These are phyloP conservation scores for Galium porrigens DNA, from an alignment of 305 asterid genomes.

Conservation along the genomic window DNA sequence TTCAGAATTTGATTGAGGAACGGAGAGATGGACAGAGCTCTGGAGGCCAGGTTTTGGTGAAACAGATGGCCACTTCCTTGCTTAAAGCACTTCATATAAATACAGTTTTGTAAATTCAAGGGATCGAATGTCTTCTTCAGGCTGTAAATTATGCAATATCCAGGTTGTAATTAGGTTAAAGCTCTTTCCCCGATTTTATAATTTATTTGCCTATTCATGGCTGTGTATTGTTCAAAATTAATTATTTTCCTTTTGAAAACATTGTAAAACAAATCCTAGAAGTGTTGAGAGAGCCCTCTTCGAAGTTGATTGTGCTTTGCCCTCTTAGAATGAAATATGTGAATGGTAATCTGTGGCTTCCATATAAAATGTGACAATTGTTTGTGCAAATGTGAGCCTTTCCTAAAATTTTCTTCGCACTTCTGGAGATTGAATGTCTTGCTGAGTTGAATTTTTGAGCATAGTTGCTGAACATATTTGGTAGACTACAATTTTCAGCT, in stretches of 20 bases:
- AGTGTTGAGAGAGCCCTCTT: not conserved
- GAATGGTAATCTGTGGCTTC: too few relatives aligned
- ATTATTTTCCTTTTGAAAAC: not conserved
- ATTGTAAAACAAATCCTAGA: not conserved
- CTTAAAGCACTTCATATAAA: slow-evolving; percentile 94
- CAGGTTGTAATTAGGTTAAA: slow-evolving; percentile 2
- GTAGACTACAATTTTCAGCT: too few relatives aligned
- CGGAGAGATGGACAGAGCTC: slow-evolving; percentile 94
- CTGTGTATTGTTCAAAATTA: too few relatives aligned
- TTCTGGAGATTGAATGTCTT: too few relatives aligned
- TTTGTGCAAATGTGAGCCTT: too few relatives aligned
- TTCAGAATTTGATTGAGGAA: slow-evolving; percentile 83
- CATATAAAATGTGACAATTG: too few relatives aligned
- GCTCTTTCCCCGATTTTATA: not conserved
- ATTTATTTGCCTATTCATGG: not conserved
- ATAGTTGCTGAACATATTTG: too few relatives aligned
- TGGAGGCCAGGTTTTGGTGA: slow-evolving; percentile 94
- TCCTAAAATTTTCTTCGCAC: too few relatives aligned
- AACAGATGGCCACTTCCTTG: slow-evolving; percentile 97
- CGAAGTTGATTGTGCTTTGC: too few relatives aligned
- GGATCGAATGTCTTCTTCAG: slow-evolving; percentile 1
- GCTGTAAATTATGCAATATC: slow-evolving; percentile 12
- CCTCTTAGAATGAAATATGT: not conserved
- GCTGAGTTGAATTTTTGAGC: too few relatives aligned
- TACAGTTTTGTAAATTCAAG: slow-evolving; percentile 52